These are phyloP conservation scores for Monosporascus sp. DNA, from an alignment of 2,329 filamentous ascomycete genomes.

Conservation along the genomic window DNA sequence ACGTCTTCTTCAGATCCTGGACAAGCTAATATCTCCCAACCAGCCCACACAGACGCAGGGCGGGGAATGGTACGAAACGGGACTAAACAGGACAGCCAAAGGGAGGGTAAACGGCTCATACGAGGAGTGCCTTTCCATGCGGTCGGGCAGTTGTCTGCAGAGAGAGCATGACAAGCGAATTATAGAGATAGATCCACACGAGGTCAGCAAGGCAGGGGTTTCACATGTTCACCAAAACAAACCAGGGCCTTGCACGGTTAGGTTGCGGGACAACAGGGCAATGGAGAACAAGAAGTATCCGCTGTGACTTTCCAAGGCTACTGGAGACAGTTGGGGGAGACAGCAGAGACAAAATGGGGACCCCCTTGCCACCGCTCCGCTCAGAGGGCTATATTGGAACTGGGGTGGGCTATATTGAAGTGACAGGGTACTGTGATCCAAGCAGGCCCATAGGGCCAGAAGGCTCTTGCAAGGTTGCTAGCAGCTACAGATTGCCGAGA, in stretches of 20 bases:
- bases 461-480: slow-evolving; percentile 24
- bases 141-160: slow-evolving; percentile 27
- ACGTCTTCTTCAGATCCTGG: slow-evolving; percentile 26
- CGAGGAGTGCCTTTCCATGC: slow-evolving; percentile 38
- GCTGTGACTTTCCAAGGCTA: slow-evolving; percentile 14
- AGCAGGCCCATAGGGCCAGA: slow-evolving; percentile 28
- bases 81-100: slow-evolving; percentile 32
- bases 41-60: slow-evolving; percentile 25
- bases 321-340: slow-evolving; percentile 8
- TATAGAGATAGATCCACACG: slow-evolving; percentile 25
- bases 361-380: slow-evolving; percentile 25
- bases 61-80: slow-evolving; percentile 35
- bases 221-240: slow-evolving; percentile 18
- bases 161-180: slow-evolving; percentile 33
- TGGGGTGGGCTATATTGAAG: slow-evolving; percentile 28
- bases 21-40: slow-evolving; percentile 15
- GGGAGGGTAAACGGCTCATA: slow-evolving; percentile 31
- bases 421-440: slow-evolving; percentile 25
- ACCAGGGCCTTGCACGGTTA: slow-evolving; percentile 20
- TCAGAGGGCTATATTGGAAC: slow-evolving; percentile 28
- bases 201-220: slow-evolving; percentile 14
- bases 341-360: slow-evolving; percentile 24
- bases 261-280: slow-evolving; percentile 19
- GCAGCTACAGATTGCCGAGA: slow-evolving; percentile 29
- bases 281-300: slow-evolving; percentile 3